These are phyloP conservation scores for Oryza glaberrima DNA, from an alignment of 176 grass and related monocot species.

Conservation along the genomic window DNA sequence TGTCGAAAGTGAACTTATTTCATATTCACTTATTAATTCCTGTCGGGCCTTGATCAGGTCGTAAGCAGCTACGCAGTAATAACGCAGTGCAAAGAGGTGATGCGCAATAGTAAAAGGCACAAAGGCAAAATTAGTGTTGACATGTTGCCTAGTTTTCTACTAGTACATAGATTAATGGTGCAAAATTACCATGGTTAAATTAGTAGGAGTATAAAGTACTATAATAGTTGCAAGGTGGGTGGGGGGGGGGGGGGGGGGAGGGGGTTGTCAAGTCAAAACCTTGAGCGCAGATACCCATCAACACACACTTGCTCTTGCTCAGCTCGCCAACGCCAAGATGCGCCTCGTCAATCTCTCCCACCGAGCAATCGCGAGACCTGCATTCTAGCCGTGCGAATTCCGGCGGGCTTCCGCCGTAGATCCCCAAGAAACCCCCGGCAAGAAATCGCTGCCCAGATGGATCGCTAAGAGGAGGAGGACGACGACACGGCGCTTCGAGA, in stretches of 20 bases:
- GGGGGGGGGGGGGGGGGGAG: no score
- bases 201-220: no score
- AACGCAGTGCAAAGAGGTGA: no score
- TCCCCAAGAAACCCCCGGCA: not conserved
- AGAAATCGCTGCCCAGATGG: conserved; percentile 29
- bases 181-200: no score
- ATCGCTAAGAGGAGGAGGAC: conserved; percentile 14
- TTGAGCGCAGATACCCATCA: not conserved
- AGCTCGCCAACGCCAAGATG: conserved; percentile 16
- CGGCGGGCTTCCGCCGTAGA: not conserved
- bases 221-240: not conserved
- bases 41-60: no score
- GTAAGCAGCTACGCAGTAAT: no score
- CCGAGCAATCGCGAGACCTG: not conserved
- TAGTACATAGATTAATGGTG: no score
- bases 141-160: no score
- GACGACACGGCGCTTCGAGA: conserved; percentile 9
- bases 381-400: not conserved
- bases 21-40: no score
- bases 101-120: no score
- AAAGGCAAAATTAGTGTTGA: no score
- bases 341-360: conserved; percentile 8
- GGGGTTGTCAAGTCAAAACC: not conserved
- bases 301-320: conserved; percentile 1
- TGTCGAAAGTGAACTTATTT: no score